phyloP scores from a whole-genome alignment of 352 stramenopile species.

The Thalassiosira allenii region DNA sequence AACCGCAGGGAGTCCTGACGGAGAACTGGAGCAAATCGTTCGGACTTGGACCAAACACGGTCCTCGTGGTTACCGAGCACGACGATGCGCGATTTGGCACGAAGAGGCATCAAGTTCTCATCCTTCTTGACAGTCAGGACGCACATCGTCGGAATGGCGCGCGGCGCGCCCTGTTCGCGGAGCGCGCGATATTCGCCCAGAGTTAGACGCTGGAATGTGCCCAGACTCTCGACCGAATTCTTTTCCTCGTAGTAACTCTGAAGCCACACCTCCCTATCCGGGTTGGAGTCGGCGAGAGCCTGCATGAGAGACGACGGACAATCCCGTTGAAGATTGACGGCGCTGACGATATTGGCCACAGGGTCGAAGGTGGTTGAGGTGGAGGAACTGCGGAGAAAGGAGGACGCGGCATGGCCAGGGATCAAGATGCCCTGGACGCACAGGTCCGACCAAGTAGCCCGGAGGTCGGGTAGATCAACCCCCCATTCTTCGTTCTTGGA shows the following conservation, averaged over 20 bases:
- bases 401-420: slow-evolving; percentile 13
- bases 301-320: slow-evolving; percentile 19
- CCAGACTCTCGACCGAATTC: neutral
- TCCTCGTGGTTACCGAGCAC: slow-evolving; percentile 58
- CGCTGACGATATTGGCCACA: neutral
- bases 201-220: slow-evolving; percentile 7
- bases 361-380: slow-evolving; percentile 15
- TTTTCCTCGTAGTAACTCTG: slow-evolving; percentile 32
- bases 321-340: neutral
- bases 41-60: slow-evolving; percentile 10
- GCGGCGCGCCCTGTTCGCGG: neutral
- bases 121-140: slow-evolving; percentile 53
- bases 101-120: slow-evolving; percentile 34
- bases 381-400: slow-evolving; percentile 3
- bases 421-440: slow-evolving; percentile 4
- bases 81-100: slow-evolving; percentile 60
- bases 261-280: slow-evolving; percentile 31
- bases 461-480: slow-evolving; percentile 12
- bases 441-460: neutral
- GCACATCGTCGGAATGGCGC: slow-evolving; percentile 48
- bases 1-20: slow-evolving; percentile 21
- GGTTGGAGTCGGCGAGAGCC: slow-evolving; percentile 8
- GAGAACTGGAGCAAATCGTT: slow-evolving; percentile 45
- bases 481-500: slow-evolving; percentile 16
- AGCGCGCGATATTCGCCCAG: slow-evolving; percentile 11